Evolutionary conservation across 306 rosid genomes (phyloP), one percentile per base, ranked within the genome.

Genomic region (Herpetospermum pedunculosum): DNA sequence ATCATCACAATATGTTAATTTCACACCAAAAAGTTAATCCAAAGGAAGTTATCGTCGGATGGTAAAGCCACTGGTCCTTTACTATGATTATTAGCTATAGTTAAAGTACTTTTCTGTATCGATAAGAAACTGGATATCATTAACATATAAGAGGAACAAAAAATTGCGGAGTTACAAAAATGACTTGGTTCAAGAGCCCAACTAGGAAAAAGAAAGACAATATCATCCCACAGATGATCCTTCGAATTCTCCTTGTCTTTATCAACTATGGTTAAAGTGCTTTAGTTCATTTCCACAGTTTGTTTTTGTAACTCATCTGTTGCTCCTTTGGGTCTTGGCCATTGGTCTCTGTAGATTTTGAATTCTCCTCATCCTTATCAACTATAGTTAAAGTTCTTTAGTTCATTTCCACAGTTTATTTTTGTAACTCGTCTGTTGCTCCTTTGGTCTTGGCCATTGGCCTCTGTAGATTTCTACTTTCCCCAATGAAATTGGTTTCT

Each of bases 11-110:
- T 80, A 91, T 95, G 96, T 83, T 91, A 59, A 19, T 55, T 14
- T 89, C 97, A 37, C 97, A 89, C 79, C 96, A 89, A 75, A 95
- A 91, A 81, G 99, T 95, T 80, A 95, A 91, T 63, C 99, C 97
- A 6, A 95, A 91, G 83, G 99, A 95, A 82, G 85, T 84, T 77
- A 95, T 95, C 35, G 96, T 91, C 78, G 97, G 99, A 76, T 95
- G 99, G 99, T 91, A 89, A 79, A 69, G 63, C 23, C 49, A 64
- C 13, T 63, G 3, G 26, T 64, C 43, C 16, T 62, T 15, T 70
- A 19, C 14, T 67, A 21, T 38, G 62, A 19, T 18, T 52, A 6
- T 54, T 3, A 19, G 58, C 57, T 46, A 16, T 1, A 32, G 37
- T 29, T 46, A 0, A 46, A 41, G 21, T 68, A 11, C 3, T 10